These are phyloP conservation scores for Dryas octopetala DNA, from an alignment of 306 rosid genomes.

Conservation along the genomic window DNA sequence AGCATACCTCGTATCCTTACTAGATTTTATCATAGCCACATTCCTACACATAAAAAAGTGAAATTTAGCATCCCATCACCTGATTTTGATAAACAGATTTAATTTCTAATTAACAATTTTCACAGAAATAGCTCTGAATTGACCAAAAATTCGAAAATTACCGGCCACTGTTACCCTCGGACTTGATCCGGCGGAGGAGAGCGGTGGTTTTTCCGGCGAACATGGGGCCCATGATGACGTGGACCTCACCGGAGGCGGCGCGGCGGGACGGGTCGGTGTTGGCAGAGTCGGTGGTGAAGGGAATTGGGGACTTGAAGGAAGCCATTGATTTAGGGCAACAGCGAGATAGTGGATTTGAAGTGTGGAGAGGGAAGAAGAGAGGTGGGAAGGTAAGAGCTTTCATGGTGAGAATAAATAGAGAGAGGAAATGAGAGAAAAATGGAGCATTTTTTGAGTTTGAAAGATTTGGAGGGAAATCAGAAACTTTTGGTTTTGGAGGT, in stretches of 20 bases:
- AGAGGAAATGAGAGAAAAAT: background rate
- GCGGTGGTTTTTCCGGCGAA: slow-evolving; percentile 92
- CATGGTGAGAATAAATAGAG: slow-evolving; percentile 29
- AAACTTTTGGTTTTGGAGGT: slow-evolving; percentile 7
- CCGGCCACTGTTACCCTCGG: slow-evolving; percentile 68
- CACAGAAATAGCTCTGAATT: background rate
- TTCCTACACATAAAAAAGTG: slow-evolving; percentile 35
- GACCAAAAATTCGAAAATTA: background rate
- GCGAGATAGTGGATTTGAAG: background rate
- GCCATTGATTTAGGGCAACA: slow-evolving; percentile 38
- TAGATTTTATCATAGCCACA: slow-evolving; percentile 80
- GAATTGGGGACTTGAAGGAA: slow-evolving; percentile 33
- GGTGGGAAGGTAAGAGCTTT: background rate
- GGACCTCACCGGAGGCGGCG: slow-evolving; percentile 63
- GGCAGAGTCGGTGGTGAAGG: slow-evolving; percentile 18
- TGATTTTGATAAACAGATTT: background rate
- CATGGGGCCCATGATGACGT: slow-evolving; percentile 92
- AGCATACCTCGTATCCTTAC: slow-evolving; percentile 78
- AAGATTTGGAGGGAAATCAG: slow-evolving; percentile 45
- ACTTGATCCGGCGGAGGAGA: slow-evolving; percentile 78
- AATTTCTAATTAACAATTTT: background rate
- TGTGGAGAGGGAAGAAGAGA: slow-evolving; percentile 9
- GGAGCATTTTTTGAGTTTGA: slow-evolving; percentile 18
- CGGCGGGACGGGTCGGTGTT: slow-evolving; percentile 12
- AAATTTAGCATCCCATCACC: background rate